Conservation (phyloP, 78 protist species). For the Dictyostelium purpureum region DNA sequence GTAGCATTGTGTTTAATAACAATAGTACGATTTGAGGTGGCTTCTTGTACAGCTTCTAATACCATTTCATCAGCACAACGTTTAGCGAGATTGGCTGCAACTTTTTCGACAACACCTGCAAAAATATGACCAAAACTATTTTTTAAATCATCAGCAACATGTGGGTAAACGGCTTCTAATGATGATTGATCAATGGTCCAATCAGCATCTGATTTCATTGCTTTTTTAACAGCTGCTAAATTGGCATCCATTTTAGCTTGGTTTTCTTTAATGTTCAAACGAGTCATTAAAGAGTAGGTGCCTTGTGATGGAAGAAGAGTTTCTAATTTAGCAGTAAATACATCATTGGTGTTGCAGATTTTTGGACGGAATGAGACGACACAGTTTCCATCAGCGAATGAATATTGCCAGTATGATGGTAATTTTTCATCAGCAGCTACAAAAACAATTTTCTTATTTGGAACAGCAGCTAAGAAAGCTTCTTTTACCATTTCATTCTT, state of each 20-base stretch:
- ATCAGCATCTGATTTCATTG: background rate
- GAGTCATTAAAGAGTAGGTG: background rate
- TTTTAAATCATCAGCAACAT: background rate
- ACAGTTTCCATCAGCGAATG: background rate
- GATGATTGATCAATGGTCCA: slow-evolving; percentile 7
- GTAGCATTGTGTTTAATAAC: background rate
- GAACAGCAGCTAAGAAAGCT: slow-evolving; percentile 26
- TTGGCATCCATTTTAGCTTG: background rate
- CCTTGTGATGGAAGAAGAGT: background rate
- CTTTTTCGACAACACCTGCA: background rate
- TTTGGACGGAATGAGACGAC: slow-evolving; percentile 8
- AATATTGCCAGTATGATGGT: background rate
- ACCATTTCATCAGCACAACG: slow-evolving; percentile 13
- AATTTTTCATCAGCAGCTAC: background rate
- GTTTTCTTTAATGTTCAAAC: background rate
- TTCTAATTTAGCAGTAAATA: background rate
- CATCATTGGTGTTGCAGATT: background rate
- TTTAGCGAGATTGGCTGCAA: background rate
- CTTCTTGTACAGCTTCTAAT: background rate
- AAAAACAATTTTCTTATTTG: background rate
- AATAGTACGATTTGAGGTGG: background rate
- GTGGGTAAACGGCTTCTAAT: background rate
- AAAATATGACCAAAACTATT: background rate
- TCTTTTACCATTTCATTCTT: slow-evolving; percentile 26
- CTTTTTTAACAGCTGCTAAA: background rate